phyloP scores from a whole-genome alignment of 148 eudicot genomes.

The Nyssa sinensis region DNA sequence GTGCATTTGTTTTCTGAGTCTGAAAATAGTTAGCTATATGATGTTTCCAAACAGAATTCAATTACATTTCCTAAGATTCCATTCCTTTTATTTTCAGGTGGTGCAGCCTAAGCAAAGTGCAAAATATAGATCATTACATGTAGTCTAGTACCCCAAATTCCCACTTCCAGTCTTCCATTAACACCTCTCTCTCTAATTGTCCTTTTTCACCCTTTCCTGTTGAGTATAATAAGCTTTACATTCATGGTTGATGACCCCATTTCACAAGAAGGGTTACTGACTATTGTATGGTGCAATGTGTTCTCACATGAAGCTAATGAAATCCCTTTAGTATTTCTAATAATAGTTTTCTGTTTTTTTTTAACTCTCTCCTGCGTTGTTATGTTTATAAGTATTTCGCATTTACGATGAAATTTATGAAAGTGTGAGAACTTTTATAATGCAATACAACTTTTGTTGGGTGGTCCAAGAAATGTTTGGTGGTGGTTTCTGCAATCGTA shows the following conservation, averaged over 20 bases:
- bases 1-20: conserved; percentile 10
- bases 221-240: not conserved
- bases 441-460: not conserved
- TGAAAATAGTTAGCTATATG: not conserved
- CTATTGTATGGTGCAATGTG: conserved; percentile 13
- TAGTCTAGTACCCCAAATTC: not conserved
- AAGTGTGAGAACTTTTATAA: not conserved
- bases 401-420: too few relatives aligned
- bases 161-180: conserved; percentile 4
- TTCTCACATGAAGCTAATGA: conserved; percentile 22
- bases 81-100: conserved; percentile 20
- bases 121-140: not conserved
- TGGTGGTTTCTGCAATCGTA: conserved; percentile 10
- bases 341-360: not conserved
- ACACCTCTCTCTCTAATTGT: not conserved
- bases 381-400: too few relatives aligned
- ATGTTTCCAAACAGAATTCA: not conserved
- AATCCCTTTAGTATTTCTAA: not conserved
- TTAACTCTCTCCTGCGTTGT: too few relatives aligned
- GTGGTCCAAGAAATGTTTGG: conserved; percentile 3
- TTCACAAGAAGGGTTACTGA: conserved; percentile 12
- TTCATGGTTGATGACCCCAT: conserved; percentile 10
- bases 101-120: conserved; percentile 11
- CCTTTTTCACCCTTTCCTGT: not conserved
- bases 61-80: conserved; percentile 12